Evolutionary conservation across 306 rosid species (phyloP), one percentile per base, ranked within the genome.

Genomic region (Adenanthera pavonina): DNA sequence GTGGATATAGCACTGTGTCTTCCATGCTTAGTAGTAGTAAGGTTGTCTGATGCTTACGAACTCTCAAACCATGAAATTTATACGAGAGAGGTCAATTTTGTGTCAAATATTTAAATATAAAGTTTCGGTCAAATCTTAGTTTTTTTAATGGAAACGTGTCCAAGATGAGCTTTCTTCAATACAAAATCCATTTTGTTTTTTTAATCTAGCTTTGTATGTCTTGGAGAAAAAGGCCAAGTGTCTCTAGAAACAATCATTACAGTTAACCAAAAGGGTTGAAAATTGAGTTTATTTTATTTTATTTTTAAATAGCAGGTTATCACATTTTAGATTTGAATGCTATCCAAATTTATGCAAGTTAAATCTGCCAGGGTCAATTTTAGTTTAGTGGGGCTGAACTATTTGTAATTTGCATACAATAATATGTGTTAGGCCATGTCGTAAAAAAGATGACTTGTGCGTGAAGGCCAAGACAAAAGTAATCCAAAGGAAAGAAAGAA

Each of bases 21-120:
- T 84, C 80, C 88, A 85, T 86, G 51, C 57, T 83, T 17, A 2
- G 8, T 7, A 2, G 8, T 7, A 73, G 65, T n/a, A 60, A 17
- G 70, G 17, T 25, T 70, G 57, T 17, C 6, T 8, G 74, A 79
- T 74, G 33, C 62, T 72, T 75, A 0, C 3, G 17, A 36, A 56
- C 68, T 71, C 75, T 17, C 34, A 79, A 4, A 40, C 35, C 6
- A 38, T 11, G 68, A 20, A 41, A 25, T 83, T 64, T 59, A 68
- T 67, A 67, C 72, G 34, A 25, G 44, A 17, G 61, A 33, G 61
- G 60, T 46, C 73, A 38, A 4, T 56, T 61, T 2, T 10, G 54
- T 15, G 44, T 19, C 59, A 46, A 2, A 9, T 70, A 67, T 41
- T 35, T 69, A 44, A 3, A n/a, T 20, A 6, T 47, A 44, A 46